A percentile compares a stretch with the other conserved stretches of the same genome.
Conservation (phyloP, 169 alveolate genomes). For the Toxoplasma gondii region DNA sequence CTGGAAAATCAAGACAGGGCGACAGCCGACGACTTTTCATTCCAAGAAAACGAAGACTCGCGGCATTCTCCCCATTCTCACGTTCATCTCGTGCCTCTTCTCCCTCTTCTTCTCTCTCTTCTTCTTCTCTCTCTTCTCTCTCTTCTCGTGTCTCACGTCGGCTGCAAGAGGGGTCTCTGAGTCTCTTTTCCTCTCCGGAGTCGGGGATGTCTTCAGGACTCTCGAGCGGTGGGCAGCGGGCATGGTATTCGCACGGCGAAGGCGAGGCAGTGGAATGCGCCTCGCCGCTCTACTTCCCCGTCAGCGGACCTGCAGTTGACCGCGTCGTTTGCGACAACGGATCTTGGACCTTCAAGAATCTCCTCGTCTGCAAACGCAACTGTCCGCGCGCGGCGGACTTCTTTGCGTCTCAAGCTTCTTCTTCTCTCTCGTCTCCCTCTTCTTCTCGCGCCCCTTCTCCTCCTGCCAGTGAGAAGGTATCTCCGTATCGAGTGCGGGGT, state of each 20-base stretch:
- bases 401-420: constrained; percentile 32
- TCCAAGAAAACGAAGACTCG: no score
- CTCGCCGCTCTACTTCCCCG: constrained; percentile 1
- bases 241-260: constrained; percentile 49
- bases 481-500: background rate
- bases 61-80: background rate
- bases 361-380: constrained; percentile 60
- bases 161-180: background rate
- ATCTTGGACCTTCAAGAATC: constrained; percentile 54
- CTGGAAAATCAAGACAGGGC: no score
- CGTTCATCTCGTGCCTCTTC: background rate
- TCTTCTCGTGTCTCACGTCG: background rate
- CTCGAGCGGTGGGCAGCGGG: constrained; percentile 4
- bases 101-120: background rate
- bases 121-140: background rate
- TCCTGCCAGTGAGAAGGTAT: constrained; percentile 3
- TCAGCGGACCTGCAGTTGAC: constrained; percentile 59
- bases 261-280: constrained; percentile 55
- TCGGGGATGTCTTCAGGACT: background rate
- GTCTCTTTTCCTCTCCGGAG: background rate
- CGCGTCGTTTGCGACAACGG: constrained; percentile 73
- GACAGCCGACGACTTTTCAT: background rate
- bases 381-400: constrained; percentile 42
- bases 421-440: constrained; percentile 7
- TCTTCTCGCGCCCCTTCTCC: background rate